Evolutionary conservation across 2,329 filamentous ascomycete genomes (phyloP).

Genomic region (Bipolaris cookei): DNA sequence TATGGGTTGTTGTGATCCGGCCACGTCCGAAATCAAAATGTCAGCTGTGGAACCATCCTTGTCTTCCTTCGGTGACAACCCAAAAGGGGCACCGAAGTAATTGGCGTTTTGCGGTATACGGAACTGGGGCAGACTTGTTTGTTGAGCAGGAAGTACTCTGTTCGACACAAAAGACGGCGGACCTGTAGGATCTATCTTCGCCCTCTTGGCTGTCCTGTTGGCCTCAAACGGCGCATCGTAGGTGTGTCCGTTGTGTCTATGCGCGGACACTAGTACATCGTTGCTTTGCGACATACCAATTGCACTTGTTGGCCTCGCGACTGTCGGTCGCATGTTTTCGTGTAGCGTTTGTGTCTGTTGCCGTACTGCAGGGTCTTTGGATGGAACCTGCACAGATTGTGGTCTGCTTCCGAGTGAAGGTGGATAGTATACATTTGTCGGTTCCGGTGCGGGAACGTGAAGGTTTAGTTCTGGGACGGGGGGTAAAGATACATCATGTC

Average conservation of each 20-base stretch:
- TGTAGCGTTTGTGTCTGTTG: neutral
- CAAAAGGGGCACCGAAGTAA: constrained; percentile 5
- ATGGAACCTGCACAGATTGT: neutral
- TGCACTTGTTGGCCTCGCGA: neutral
- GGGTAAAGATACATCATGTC: constrained; percentile 8
- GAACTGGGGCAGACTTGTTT: neutral
- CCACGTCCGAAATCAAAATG: neutral
- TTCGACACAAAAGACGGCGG: neutral
- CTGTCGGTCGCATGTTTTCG: neutral
- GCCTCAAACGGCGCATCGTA: neutral
- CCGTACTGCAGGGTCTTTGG: neutral
- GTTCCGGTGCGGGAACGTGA: neutral
- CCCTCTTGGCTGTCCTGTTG: constrained; percentile 30
- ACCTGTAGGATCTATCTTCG: constrained; percentile 20
- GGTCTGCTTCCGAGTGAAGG: constrained; percentile 3
- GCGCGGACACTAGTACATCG: constrained; percentile 5
- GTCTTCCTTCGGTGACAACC: constrained; percentile 9
- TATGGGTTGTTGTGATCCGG: neutral
- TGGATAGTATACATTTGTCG: neutral
- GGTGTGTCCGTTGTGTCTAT: neutral
- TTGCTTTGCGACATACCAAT: neutral
- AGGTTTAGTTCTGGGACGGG: neutral
- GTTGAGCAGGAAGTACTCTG: neutral
- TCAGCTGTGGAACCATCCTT: constrained; percentile 17
- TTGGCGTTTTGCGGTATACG: neutral